phyloP scores from a whole-genome alignment of 495 filamentous ascomycete genomes.

The Penicillium longicatenatum region DNA sequence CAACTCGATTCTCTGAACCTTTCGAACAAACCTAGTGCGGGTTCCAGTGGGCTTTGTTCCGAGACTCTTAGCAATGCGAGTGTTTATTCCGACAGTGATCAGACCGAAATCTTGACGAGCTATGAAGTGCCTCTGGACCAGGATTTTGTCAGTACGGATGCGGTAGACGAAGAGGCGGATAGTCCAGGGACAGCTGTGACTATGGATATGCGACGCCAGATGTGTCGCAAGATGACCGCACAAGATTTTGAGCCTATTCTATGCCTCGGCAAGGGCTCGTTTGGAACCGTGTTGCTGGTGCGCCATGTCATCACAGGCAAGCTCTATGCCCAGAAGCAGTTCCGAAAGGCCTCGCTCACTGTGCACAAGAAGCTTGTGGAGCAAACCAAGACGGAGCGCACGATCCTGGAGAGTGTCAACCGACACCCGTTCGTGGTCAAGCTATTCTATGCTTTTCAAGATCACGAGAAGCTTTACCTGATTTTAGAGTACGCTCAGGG shows the following conservation, averaged over 20 bases:
- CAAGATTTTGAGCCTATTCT: constrained; percentile 88
- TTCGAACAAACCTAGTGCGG: constrained; percentile 39
- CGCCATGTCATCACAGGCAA: constrained; percentile 84
- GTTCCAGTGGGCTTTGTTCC: constrained; percentile 40
- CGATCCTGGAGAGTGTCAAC: constrained; percentile 91
- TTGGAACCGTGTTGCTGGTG: constrained; percentile 89
- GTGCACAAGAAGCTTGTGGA: constrained; percentile 92
- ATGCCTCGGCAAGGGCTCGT: constrained; percentile 96
- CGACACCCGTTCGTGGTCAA: constrained; percentile 97
- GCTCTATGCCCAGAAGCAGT: constrained; percentile 96
- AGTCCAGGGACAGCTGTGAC: constrained; percentile 13
- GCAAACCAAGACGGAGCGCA: constrained; percentile 95
- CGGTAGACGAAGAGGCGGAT: constrained; percentile 42
- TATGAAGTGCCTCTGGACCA: constrained; percentile 88
- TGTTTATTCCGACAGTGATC: constrained; percentile 57
- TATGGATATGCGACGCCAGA: constrained; percentile 39
- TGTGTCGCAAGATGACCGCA: constrained; percentile 82
- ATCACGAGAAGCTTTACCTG: constrained; percentile 95
- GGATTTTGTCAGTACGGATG: constrained; percentile 81
- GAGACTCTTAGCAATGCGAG: constrained; percentile 55
- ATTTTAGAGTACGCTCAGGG: constrained; percentile 99
- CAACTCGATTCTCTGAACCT: constrained; percentile 70
- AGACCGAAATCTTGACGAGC: constrained; percentile 63
- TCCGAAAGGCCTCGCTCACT: constrained; percentile 90
- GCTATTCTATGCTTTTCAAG: constrained; percentile 97